Conservation (phyloP, 805 yeast genomes). For the Candida maris region DNA sequence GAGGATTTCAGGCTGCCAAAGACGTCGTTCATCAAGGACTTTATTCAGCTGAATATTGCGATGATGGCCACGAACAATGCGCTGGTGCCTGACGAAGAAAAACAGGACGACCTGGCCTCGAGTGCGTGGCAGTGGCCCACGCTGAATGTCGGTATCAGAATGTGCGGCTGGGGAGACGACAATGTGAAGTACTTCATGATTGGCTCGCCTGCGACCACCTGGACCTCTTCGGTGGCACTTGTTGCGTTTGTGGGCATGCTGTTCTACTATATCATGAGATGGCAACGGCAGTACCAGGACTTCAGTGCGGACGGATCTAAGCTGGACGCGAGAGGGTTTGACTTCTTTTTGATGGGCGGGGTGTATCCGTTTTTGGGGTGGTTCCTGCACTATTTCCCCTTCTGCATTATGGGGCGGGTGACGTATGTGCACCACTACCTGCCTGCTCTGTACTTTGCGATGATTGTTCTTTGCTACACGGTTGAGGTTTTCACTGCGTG, state of each 20-base stretch:
- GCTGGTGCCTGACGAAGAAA: conserved; percentile 72
- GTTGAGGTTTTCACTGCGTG: conserved; percentile 38
- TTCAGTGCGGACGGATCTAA: conserved; percentile 37
- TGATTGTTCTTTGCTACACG: conserved; percentile 65
- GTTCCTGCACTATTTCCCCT: conserved; percentile 85
- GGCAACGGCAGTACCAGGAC: conserved; percentile 77
- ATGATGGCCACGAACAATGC: conserved; percentile 90
- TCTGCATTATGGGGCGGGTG: conserved; percentile 91
- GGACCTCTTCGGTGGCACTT: conserved; percentile 65
- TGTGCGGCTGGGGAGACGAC: conserved; percentile 67
- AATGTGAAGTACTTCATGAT: conserved; percentile 60
- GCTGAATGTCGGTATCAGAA: conserved; percentile 68
- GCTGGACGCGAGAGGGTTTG: conserved; percentile 19
- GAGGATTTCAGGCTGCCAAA: conserved; percentile 64
- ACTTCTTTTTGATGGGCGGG: conserved; percentile 56
- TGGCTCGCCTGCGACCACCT: conserved; percentile 77
- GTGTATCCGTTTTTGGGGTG: conserved; percentile 86
- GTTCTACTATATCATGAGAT: conserved; percentile 55
- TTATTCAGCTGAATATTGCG: conserved; percentile 69
- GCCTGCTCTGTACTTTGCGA: conserved; percentile 93
- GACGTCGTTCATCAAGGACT: conserved; percentile 74
- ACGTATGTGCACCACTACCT: conserved; percentile 95
- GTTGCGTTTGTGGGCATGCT: conserved; percentile 47
- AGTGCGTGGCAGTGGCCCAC: conserved; percentile 89
- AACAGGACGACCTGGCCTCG: conserved; percentile 67